These are phyloP conservation scores for Geranium incanum DNA, from an alignment of 441 rosid species.

Conservation along the genomic window DNA sequence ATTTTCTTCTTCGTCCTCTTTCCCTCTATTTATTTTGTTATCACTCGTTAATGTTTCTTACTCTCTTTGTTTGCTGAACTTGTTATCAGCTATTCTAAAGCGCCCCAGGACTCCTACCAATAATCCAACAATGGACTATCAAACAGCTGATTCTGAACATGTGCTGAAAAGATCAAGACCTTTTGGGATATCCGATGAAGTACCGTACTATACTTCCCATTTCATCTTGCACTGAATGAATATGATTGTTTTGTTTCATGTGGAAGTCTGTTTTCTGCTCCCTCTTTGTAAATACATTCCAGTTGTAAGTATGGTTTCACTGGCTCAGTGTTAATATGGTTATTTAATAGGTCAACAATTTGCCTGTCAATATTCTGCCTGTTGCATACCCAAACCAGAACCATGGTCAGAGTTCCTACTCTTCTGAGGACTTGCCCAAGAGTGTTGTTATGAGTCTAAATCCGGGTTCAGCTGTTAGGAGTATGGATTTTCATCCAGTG, in stretches of 20 bases:
- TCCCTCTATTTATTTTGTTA: background rate
- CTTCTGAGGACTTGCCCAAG: constrained; percentile 74
- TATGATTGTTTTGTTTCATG: background rate
- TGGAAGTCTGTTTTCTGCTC: background rate
- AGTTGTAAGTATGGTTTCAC: constrained; percentile 11
- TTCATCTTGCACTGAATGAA: background rate
- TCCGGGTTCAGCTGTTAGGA: constrained; percentile 64
- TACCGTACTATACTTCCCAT: constrained; percentile 16
- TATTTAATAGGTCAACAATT: constrained; percentile 46
- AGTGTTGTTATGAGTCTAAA: constrained; percentile 41
- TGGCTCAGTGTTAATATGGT: constrained; percentile 4
- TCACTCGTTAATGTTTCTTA: background rate
- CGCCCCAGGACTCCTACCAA: constrained; percentile 58
- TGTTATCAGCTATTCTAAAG: constrained; percentile 48
- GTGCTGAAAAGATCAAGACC: constrained; percentile 61
- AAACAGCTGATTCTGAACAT: constrained; percentile 71
- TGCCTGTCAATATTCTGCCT: constrained; percentile 61
- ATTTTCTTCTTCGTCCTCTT: constrained; percentile 5
- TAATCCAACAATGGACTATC: constrained; percentile 56
- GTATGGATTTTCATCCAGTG: constrained; percentile 78
- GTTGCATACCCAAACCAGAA: constrained; percentile 48
- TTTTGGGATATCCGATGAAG: constrained; percentile 65
- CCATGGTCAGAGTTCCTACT: constrained; percentile 64
- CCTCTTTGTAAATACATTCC: background rate
- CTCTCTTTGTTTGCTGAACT: constrained; percentile 19